Evolutionary conservation across 2,329 filamentous ascomycete species (phyloP).

Genomic region (Lachnellula occidentalis): DNA sequence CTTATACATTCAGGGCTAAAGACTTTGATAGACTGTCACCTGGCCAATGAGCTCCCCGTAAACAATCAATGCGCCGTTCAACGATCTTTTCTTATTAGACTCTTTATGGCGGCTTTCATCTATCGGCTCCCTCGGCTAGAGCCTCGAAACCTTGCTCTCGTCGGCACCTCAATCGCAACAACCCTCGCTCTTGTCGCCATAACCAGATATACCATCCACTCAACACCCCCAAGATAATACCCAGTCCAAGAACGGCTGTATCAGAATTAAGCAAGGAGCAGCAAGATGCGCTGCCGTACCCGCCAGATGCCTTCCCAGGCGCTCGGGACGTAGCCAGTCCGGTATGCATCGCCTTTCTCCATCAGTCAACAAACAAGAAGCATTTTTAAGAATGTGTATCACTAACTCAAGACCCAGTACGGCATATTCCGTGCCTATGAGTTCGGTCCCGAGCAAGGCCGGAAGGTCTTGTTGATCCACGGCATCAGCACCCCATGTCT

Average conservation of each 20-base stretch:
- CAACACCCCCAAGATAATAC: slow-evolving; percentile 13
- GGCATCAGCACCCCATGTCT: slow-evolving; percentile 77
- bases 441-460: slow-evolving; percentile 67
- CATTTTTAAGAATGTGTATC: not conserved
- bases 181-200: slow-evolving; percentile 16
- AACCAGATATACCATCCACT: slow-evolving; percentile 5
- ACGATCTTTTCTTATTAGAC: too few species aligned
- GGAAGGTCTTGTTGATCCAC: slow-evolving; percentile 70
- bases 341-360: slow-evolving; percentile 12
- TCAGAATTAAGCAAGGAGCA: slow-evolving; percentile 26
- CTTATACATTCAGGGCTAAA: too few species aligned
- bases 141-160: not conserved
- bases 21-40: too few species aligned
- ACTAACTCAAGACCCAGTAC: slow-evolving; percentile 37
- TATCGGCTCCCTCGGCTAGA: not conserved
- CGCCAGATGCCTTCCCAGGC: slow-evolving; percentile 64
- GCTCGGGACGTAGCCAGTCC: slow-evolving; percentile 62
- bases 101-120: not conserved
- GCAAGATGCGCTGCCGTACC: slow-evolving; percentile 51
- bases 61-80: too few species aligned
- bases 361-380: too few species aligned
- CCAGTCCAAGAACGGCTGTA: slow-evolving; percentile 20
- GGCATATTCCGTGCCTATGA: slow-evolving; percentile 72
- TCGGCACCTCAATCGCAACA: slow-evolving; percentile 17
- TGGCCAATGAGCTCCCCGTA: too few species aligned